Percentiles rank a stretch among this genome's conserved stretches.
Evolutionary conservation across 164 flowering plant species (phyloP).

Genomic region (Stephania yunnanensis): DNA sequence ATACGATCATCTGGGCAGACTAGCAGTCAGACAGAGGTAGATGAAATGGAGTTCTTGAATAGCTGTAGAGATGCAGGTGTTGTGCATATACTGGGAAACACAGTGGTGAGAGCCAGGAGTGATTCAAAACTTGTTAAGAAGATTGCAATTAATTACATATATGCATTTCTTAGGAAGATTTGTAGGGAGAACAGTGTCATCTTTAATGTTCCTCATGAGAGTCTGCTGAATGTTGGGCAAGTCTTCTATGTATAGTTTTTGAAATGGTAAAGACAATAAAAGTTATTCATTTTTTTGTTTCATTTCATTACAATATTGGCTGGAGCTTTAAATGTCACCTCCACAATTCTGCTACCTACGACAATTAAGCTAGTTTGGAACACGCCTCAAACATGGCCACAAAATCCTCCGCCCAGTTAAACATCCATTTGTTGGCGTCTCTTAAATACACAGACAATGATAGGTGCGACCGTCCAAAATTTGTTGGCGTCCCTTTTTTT

Average conservation of each 20-base stretch:
- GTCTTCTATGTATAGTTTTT: constrained; percentile 55
- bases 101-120: constrained; percentile 73
- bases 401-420: too few relatives aligned
- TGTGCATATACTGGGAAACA: constrained; percentile 89
- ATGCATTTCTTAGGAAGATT: constrained; percentile 84
- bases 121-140: constrained; percentile 59
- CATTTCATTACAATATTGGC: too few relatives aligned
- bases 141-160: constrained; percentile 76
- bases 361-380: too few relatives aligned
- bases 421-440: too few relatives aligned
- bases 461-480: too few relatives aligned
- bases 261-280: constrained; percentile 5
- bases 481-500: too few relatives aligned
- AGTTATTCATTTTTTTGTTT: not conserved
- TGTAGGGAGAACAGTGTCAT: constrained; percentile 88
- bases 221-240: constrained; percentile 83
- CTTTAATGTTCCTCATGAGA: constrained; percentile 83
- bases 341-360: too few relatives aligned
- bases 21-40: constrained; percentile 50
- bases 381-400: too few relatives aligned
- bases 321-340: too few relatives aligned
- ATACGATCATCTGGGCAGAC: constrained; percentile 35
- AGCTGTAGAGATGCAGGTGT: constrained; percentile 88
- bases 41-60: constrained; percentile 70
- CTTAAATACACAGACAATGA: too few relatives aligned